A percentile compares a stretch with the other conserved stretches of the same genome.
phyloP scores from a whole-genome alignment of 176 grass and related monocot species.

The Echinochloa phyllopogon region DNA sequence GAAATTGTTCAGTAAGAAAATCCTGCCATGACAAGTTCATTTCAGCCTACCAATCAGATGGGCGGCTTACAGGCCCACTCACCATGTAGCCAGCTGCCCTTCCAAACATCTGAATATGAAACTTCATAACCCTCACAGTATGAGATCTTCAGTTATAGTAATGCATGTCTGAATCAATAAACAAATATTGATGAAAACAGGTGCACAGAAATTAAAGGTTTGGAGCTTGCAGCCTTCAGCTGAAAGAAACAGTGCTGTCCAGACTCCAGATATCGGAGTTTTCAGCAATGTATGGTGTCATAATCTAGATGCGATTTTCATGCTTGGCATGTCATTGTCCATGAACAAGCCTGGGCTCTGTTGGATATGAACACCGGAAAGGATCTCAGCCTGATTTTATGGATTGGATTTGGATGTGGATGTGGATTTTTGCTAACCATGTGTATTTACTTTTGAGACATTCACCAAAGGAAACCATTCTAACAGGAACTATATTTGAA shows the following conservation, averaged over 20 bases:
- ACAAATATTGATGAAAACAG: not conserved
- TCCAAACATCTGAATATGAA: not conserved
- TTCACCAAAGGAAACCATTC: not conserved
- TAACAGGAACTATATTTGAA: not conserved
- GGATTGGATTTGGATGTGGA: not conserved
- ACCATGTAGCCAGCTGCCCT: not conserved
- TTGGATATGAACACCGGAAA: not conserved
- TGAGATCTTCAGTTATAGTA: not conserved
- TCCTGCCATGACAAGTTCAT: not conserved
- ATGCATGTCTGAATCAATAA: not conserved
- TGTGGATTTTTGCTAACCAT: not conserved
- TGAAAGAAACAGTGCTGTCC: not conserved
- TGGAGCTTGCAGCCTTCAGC: not conserved
- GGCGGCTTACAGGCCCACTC: not conserved
- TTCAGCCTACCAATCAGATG: not conserved
- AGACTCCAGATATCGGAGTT: not conserved
- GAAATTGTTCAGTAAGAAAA: not conserved
- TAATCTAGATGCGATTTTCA: not conserved
- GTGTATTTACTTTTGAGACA: not conserved
- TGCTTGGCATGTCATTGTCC: conserved; percentile 33
- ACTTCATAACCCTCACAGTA: too few species aligned
- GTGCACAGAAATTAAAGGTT: not conserved
- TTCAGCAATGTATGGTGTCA: conserved; percentile 13
- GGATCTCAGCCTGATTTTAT: not conserved
- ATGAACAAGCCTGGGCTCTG: conserved; percentile 19